A percentile compares a stretch with the other conserved stretches of the same genome.
Evolutionary conservation across 176 grass and related monocot genomes (phyloP).

Genomic region (Oryza officinalis): DNA sequence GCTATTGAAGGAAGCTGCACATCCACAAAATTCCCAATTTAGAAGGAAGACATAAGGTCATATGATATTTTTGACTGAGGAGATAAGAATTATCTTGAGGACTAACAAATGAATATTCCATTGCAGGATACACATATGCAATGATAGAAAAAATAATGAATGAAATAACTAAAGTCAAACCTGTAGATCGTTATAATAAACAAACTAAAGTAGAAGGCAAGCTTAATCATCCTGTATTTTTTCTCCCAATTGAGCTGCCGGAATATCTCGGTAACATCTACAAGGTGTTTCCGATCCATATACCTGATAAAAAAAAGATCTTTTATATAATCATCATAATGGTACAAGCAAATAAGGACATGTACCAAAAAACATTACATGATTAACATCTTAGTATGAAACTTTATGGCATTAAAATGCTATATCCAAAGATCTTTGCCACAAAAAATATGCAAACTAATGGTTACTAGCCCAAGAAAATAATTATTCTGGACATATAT

Average conservation of each 20-base stretch:
- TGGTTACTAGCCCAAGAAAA: background rate
- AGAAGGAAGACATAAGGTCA: background rate
- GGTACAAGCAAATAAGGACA: background rate
- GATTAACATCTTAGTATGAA: background rate
- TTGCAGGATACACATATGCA: conserved; percentile 9
- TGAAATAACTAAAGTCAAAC: conserved; percentile 41
- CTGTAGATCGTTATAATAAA: conserved; percentile 98
- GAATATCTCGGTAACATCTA: conserved; percentile 98
- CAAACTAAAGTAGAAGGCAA: conserved; percentile 78
- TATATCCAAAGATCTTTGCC: conserved; percentile 15
- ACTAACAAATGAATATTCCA: conserved; percentile 12
- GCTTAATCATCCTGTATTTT: conserved; percentile 92
- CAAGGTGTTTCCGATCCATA: conserved; percentile 69
- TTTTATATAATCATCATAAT: background rate
- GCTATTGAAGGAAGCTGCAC: background rate
- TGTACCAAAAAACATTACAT: background rate
- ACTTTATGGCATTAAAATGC: background rate
- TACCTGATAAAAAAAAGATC: conserved; percentile 52
- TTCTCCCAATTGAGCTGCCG: conserved; percentile 69
- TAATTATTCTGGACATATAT: conserved; percentile 1
- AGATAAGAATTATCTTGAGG: conserved; percentile 9
- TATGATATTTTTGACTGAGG: background rate
- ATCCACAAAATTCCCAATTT: background rate
- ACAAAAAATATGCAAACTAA: background rate
- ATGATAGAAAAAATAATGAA: background rate